Base-by-base conservation (phyloP, 2,329 filamentous ascomycete genomes). In the Xylariaceae sp. region DNA sequence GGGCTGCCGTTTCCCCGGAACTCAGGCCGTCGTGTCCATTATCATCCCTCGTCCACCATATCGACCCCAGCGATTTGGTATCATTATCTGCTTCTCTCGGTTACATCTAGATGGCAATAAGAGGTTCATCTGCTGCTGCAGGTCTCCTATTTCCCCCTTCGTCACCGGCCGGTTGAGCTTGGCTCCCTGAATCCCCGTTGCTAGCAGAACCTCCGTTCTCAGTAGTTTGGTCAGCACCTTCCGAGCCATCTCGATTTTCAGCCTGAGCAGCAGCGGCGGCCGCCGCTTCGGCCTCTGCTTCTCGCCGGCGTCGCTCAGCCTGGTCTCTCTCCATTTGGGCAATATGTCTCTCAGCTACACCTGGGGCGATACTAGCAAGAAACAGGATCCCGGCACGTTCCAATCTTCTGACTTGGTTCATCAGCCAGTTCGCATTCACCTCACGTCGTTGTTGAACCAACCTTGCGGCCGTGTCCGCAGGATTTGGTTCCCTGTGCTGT, bases 261-360 rank as follows among this genome's bases (percentile, higher is more conserved):
- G 50, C 29, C 14, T 59, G 44, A 26, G 50, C n/a, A 14, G 44
- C 37, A 1, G 29, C 44, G 5, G 50, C 49, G 14, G 67, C 68
- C 26, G 73, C 74, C 1, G 71, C 73, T 4, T 71, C 74, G 23
- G 73, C 75, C 40, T 74, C 77, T 1, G 73, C 75, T 55, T 81
- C 77, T 61, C 72, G 72, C 21, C 78, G 73, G 57, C 77, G 71
- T 41, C 73, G 68, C 61, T 80, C 80, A 37, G 64, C 75, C 48
- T 78, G 73, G 52, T 82, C 78, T 3, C 79, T 81, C 63, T 85
- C 82, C 2, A 85, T 69, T 44, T 82, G 78, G 20, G 80, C 81
- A 57, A 89, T 87, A 59, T 89, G 86, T 47, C 84, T 75, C 71
- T 89, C 86, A 0, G 85, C 85, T 20, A 89, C 79, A 9, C 86